A percentile compares a stretch with the other conserved stretches of the same genome.
These are phyloP conservation scores for Paramecium primaurelia DNA, from an alignment of 73 alveolate species.

Conservation along the genomic window DNA sequence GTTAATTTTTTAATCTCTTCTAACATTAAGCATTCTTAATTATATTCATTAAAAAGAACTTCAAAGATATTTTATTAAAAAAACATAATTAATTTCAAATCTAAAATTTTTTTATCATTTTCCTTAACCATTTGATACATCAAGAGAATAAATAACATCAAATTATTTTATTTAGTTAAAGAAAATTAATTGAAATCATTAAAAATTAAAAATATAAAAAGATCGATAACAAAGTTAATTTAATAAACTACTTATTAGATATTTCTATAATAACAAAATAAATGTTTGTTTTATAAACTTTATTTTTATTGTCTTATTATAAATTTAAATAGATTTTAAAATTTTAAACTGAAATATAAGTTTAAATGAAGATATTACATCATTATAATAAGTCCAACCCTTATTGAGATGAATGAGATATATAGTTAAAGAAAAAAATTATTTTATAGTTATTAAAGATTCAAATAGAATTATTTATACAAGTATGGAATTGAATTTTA, in stretches of 20 bases:
- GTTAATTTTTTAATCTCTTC: background rate
- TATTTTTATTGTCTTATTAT: background rate
- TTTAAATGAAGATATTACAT: background rate
- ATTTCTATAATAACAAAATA: background rate
- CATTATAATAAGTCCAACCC: background rate
- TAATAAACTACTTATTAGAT: background rate
- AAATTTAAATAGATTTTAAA: background rate
- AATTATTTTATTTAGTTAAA: background rate
- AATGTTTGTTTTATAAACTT: background rate
- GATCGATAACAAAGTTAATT: background rate
- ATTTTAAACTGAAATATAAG: background rate
- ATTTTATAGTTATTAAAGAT: background rate
- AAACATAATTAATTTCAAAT: background rate
- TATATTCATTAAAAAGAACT: background rate
- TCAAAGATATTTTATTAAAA: background rate
- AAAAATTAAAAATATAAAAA: background rate
- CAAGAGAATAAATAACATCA: background rate
- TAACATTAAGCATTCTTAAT: background rate
- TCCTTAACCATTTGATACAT: background rate
- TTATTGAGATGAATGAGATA: background rate
- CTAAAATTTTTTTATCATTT: background rate
- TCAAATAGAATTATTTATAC: background rate
- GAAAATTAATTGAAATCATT: background rate
- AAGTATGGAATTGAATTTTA: background rate
- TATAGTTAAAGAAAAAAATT: background rate